These are phyloP conservation scores for Lyophyllum shimeji DNA, from an alignment of 768 basidiomycete species.

Conservation along the genomic window DNA sequence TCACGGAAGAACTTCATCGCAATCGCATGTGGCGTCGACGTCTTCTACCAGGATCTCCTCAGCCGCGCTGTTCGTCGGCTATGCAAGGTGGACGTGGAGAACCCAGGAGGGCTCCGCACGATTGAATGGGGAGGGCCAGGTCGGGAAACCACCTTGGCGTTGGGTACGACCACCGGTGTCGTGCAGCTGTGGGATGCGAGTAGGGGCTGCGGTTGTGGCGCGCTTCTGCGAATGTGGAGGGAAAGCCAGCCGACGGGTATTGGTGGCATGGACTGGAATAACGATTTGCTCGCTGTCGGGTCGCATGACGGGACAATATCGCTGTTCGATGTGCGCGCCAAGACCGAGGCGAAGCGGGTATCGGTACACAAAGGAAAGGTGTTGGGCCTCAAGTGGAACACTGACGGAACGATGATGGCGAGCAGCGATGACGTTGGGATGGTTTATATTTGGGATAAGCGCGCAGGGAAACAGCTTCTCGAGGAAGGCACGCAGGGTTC, in stretches of 20 bases:
- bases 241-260: conserved; percentile 28
- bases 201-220: conserved; percentile 27
- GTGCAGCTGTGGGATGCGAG: conserved; percentile 57
- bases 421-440: conserved; percentile 86
- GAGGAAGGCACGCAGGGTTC: conserved; percentile 51
- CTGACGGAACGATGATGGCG: conserved; percentile 74
- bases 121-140: conserved; percentile 52
- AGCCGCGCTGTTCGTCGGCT: conserved; percentile 53
- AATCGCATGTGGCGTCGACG: conserved; percentile 56
- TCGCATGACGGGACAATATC: conserved; percentile 62
- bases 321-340: conserved; percentile 61
- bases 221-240: conserved; percentile 39
- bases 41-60: conserved; percentile 63
- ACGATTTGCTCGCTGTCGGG: conserved; percentile 62
- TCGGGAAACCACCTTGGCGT: conserved; percentile 43
- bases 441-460: conserved; percentile 83
- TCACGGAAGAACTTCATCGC: conserved; percentile 59
- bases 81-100: conserved; percentile 34
- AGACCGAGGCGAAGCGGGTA: conserved; percentile 23
- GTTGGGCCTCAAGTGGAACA: conserved; percentile 74
- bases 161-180: conserved; percentile 49
- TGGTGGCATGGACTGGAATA: conserved; percentile 53
- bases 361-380: conserved; percentile 69
- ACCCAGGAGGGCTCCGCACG: conserved; percentile 39
- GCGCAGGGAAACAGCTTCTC: conserved; percentile 29